Percentiles rank a stretch among this genome's conserved stretches.
These are phyloP conservation scores for Fusarium keratoplasticum DNA, from an alignment of 2,329 filamentous ascomycete species.

Conservation along the genomic window DNA sequence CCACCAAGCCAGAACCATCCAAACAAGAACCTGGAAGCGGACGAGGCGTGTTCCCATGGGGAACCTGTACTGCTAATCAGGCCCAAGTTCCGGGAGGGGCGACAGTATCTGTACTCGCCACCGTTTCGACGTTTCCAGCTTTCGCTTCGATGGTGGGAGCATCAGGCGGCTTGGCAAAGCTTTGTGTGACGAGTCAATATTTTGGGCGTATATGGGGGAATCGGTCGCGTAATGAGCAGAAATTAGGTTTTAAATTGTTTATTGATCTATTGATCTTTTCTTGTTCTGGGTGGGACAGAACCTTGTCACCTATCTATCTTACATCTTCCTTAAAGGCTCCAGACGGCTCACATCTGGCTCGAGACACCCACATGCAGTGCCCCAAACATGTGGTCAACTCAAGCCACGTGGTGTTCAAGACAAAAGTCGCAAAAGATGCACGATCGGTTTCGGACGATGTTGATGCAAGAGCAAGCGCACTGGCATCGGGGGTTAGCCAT, in stretches of 20 bases:
- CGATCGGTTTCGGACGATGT: not conserved
- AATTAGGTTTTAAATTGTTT: not conserved
- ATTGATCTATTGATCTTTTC: not conserved
- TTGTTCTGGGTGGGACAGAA: not conserved
- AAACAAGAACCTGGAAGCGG: not conserved
- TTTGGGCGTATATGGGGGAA: not conserved
- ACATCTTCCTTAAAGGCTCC: not conserved
- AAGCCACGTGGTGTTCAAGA: not conserved
- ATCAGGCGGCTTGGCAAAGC: not conserved
- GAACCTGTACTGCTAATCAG: not conserved
- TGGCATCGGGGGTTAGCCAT: not conserved
- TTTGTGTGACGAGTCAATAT: not conserved
- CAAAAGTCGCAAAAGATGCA: not conserved
- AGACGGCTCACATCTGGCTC: not conserved
- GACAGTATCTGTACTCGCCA: not conserved
- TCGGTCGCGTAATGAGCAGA: not conserved
- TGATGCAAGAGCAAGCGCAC: not conserved
- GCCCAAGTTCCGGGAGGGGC: not conserved
- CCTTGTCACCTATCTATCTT: not conserved
- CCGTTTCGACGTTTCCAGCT: constrained; percentile 1
- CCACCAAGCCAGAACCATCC: constrained; percentile 7
- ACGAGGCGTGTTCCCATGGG: not conserved
- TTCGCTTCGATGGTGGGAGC: not conserved
- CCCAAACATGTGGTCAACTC: not conserved
- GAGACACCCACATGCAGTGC: not conserved